phyloP scores from a whole-genome alignment of 495 filamentous ascomycete genomes.

The Podospora australis region DNA sequence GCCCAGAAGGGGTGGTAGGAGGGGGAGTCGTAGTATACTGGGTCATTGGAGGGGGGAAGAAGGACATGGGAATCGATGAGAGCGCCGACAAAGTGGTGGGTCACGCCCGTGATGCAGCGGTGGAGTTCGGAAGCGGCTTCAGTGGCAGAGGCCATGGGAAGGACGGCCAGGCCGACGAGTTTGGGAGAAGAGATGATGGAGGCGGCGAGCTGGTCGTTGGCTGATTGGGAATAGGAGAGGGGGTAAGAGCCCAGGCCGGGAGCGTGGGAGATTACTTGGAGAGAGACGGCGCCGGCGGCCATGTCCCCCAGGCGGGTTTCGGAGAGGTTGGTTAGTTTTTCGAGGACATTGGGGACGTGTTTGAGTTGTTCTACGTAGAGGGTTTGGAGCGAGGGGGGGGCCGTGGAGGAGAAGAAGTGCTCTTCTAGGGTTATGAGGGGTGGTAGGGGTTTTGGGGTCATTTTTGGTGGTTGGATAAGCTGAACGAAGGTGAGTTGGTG shows the following conservation, averaged over 20 bases:
- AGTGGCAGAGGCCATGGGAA: constrained; percentile 42
- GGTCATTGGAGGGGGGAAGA: no score
- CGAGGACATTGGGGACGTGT: constrained; percentile 15
- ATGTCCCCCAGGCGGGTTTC: constrained; percentile 45
- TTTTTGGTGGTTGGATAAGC: not conserved
- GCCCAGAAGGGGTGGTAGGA: constrained; percentile 43
- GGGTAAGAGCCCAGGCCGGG: constrained; percentile 32
- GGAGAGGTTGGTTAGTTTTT: constrained; percentile 34
- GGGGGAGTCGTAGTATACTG: constrained; percentile 42
- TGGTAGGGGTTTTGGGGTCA: constrained; percentile 13
- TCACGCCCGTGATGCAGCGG: constrained; percentile 37
- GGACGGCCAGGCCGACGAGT: constrained; percentile 49
- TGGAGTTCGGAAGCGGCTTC: constrained; percentile 44
- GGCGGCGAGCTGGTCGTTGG: constrained; percentile 50
- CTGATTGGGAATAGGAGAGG: constrained; percentile 26
- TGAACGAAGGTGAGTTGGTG: not conserved
- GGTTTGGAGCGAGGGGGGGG: constrained; percentile 13
- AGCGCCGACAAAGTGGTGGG: constrained; percentile 53
- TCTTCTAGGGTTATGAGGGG: constrained; percentile 55
- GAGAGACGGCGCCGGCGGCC: constrained; percentile 41
- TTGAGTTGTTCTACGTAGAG: constrained; percentile 28
- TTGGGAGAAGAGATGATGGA: constrained; percentile 15
- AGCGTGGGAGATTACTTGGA: constrained; percentile 53
- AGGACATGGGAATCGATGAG: constrained; percentile 47
- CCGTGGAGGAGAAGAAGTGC: constrained; percentile 45